These are phyloP conservation scores for Blastobotrys peoriensis DNA, from an alignment of 805 yeast genomes.

Conservation along the genomic window DNA sequence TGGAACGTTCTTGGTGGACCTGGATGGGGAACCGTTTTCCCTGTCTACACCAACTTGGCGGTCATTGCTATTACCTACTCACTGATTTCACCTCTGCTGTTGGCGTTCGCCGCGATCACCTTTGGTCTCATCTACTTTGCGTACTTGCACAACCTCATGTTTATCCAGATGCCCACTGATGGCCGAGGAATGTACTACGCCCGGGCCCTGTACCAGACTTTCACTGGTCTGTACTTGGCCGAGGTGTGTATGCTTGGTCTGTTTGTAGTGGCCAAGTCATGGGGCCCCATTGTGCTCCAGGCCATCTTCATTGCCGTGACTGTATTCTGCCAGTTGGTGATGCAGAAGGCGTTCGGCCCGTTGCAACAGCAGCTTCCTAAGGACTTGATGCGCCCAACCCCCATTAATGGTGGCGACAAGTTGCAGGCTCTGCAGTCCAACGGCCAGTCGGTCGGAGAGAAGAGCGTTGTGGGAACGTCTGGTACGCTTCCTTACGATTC, in stretches of 20 bases:
- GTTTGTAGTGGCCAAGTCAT: slow-evolving; percentile 83
- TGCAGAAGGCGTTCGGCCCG: slow-evolving; percentile 60
- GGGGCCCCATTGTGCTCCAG: slow-evolving; percentile 88
- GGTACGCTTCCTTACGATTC: slow-evolving; percentile 1
- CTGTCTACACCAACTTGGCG: slow-evolving; percentile 66
- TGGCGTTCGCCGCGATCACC: slow-evolving; percentile 65
- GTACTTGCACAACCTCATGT: slow-evolving; percentile 69
- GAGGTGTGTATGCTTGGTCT: slow-evolving; percentile 81
- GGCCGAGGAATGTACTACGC: slow-evolving; percentile 81
- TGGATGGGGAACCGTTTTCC: slow-evolving; percentile 78
- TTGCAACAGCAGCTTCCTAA: slow-evolving; percentile 40
- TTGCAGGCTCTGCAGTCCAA: background rate
- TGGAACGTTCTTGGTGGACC: slow-evolving; percentile 57
- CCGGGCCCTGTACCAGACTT: slow-evolving; percentile 79
- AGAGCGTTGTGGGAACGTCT: background rate
- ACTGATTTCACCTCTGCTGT: slow-evolving; percentile 78
- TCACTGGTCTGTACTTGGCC: slow-evolving; percentile 83
- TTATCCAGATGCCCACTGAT: slow-evolving; percentile 64
- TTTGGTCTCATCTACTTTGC: slow-evolving; percentile 71
- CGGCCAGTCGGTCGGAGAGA: background rate
- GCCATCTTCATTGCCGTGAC: slow-evolving; percentile 61
- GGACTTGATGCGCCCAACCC: slow-evolving; percentile 22
- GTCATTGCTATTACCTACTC: slow-evolving; percentile 72
- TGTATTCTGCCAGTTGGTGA: slow-evolving; percentile 57
- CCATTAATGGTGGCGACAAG: background rate